These are phyloP conservation scores for Ganoderma meredithae DNA, from an alignment of 1,284 basidiomycete genomes.

Conservation along the genomic window DNA sequence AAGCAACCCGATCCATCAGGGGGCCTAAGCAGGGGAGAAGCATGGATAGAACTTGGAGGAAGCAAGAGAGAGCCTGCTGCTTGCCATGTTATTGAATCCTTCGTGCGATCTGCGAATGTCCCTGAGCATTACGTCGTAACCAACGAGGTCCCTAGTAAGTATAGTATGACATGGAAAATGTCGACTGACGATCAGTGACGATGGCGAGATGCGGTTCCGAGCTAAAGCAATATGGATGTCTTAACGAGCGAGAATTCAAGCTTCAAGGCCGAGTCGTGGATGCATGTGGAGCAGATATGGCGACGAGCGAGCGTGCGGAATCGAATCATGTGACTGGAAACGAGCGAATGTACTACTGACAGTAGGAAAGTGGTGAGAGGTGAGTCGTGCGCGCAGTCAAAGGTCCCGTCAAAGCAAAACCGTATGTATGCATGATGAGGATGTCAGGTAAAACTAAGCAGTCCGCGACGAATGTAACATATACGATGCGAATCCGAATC, in stretches of 20 bases:
- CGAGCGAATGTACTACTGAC: neutral
- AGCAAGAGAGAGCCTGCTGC: neutral
- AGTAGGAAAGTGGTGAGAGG: neutral
- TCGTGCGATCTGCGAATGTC: conserved; percentile 7
- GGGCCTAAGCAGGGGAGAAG: neutral
- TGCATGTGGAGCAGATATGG: neutral
- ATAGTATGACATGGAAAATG: neutral
- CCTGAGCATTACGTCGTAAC: conserved; percentile 1
- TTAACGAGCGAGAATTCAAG: neutral
- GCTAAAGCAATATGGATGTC: neutral
- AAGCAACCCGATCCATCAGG: neutral
- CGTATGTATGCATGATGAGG: conserved; percentile 1
- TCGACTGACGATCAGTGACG: neutral
- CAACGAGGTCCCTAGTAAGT: neutral
- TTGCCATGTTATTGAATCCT: neutral
- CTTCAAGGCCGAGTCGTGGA: neutral
- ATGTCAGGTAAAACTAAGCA: neutral
- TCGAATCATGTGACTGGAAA: neutral
- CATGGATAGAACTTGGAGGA: neutral
- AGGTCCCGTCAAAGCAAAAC: neutral
- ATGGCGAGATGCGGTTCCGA: neutral
- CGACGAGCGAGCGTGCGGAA: conserved; percentile 1
- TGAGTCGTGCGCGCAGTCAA: neutral
- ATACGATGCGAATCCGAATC: conserved; percentile 10
- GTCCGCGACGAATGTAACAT: conserved; percentile 4